These are phyloP conservation scores for Colletotrichum spinosum DNA, from an alignment of 2,329 filamentous ascomycete genomes.

Conservation along the genomic window DNA sequence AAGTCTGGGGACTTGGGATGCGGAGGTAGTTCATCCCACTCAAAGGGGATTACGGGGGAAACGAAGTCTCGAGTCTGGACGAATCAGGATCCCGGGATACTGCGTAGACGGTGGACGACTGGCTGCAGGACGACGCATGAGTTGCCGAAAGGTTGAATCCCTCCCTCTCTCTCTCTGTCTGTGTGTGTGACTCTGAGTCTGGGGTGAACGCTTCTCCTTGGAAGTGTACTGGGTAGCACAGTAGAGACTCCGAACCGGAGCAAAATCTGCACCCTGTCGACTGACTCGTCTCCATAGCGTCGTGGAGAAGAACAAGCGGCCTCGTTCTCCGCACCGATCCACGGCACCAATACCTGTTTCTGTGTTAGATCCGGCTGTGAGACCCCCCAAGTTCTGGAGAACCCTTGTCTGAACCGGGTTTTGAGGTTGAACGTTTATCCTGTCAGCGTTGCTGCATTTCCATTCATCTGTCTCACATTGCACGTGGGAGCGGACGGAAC, in stretches of 20 bases:
- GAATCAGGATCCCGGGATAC: neutral
- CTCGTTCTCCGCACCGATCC: constrained; percentile 32
- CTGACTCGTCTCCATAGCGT: constrained; percentile 33
- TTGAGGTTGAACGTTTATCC: constrained; percentile 33
- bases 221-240: neutral
- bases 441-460: constrained; percentile 17
- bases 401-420: constrained; percentile 27
- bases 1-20: constrained; percentile 30
- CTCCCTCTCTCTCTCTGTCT: too few species aligned
- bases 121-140: too few species aligned
- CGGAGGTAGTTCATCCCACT: constrained; percentile 29
- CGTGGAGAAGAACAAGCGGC: constrained; percentile 22
- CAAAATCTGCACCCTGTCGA: constrained; percentile 30
- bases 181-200: constrained; percentile 1
- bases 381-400: constrained; percentile 32
- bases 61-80: too few species aligned
- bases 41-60: neutral
- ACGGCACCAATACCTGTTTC: constrained; percentile 21
- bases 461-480: constrained; percentile 21
- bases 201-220: constrained; percentile 37
- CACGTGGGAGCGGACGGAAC: constrained; percentile 20
- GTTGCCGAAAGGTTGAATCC: too few species aligned
- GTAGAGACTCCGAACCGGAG: constrained; percentile 34
- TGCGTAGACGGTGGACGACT: neutral
- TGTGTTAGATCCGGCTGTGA: constrained; percentile 26